Percentiles rank a stretch among this genome's conserved stretches.
These are phyloP conservation scores for Schwanniomyces sp. DNA, from an alignment of 805 yeast genomes.

Conservation along the genomic window DNA sequence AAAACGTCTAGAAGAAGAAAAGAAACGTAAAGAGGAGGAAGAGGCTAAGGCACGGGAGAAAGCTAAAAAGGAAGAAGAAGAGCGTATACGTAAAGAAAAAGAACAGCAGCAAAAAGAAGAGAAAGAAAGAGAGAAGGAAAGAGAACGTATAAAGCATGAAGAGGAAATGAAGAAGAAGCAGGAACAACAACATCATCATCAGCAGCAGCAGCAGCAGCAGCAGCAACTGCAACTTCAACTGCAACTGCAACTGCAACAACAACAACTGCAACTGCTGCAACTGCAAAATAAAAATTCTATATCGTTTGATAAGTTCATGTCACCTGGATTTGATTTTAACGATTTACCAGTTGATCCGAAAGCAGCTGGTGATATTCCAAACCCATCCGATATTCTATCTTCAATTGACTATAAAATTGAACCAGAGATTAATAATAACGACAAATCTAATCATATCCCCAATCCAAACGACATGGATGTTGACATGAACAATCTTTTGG, in stretches of 20 bases:
- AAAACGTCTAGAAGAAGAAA: slow-evolving; percentile 16
- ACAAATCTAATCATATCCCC: slow-evolving; percentile 3
- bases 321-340: slow-evolving; percentile 28
- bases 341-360: slow-evolving; percentile 12
- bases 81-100: slow-evolving; percentile 16
- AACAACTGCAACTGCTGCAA: slow-evolving; percentile 2
- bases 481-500: slow-evolving; percentile 37
- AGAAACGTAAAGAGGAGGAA: slow-evolving; percentile 13
- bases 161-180: slow-evolving; percentile 6
- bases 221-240: slow-evolving; percentile 2
- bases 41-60: slow-evolving; percentile 15
- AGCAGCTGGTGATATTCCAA: slow-evolving; percentile 22
- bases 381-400: slow-evolving; percentile 32
- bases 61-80: slow-evolving; percentile 12
- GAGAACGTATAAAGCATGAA: slow-evolving; percentile 8
- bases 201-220: not conserved
- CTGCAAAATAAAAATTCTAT: slow-evolving; percentile 1
- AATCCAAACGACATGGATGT: slow-evolving; percentile 16
- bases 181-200: slow-evolving; percentile 2
- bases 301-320: slow-evolving; percentile 17
- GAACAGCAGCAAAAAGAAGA: slow-evolving; percentile 13
- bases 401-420: slow-evolving; percentile 20
- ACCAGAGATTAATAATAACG: slow-evolving; percentile 1
- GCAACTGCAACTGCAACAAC: slow-evolving; percentile 1
- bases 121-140: slow-evolving; percentile 10